Evolutionary conservation across 345 rosid species (phyloP), one percentile per base, ranked within the genome.

Genomic region (Populus nigra): DNA sequence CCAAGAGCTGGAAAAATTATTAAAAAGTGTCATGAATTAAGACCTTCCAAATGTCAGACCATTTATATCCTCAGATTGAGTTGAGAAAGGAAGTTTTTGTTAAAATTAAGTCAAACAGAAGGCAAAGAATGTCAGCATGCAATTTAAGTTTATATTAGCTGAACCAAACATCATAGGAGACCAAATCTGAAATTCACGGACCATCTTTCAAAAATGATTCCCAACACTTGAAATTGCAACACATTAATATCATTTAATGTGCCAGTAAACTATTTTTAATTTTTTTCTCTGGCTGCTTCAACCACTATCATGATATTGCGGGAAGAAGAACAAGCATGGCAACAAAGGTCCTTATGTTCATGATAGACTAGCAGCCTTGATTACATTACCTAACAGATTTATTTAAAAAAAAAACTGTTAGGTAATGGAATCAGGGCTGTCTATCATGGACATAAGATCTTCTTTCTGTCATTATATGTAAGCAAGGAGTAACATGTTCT

Each of bases 1-100:
- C 97, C 81, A 95, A 77, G 65, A 95, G 91, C 98, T 93, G 91
- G 62, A 22, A 47, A 5, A 68, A 69, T 36, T 33, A 68, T 1
- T 15, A 61, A 62, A 4, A 8, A 33, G 29, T 43, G 47, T 20
- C 18, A 3, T 50, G n/a, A 68, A 15, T 18, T 5, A 10, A 38
- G 1, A 36, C 1, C 15, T 5, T 35, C 59, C 59, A 53, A 53
- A 20, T 53, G n/a, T 53, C 10, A 53, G 59, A 20, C 59, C 18
- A 18, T 53, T 53, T 53, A 22, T 53, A 20, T 53, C n/a, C 59
- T 20, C 59, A 53, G n/a, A 53, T 53, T 53, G 59, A 49, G 53
- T 49, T 49, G 16, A 49, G 7, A 49, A 49, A 49, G 55, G 20
- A 5, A 20, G 59, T 53, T 5, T 53, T 53, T 53, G 10, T 17